Conservation (phyloP, 2,329 filamentous ascomycete genomes). For the Ophiostoma himal-ulmi region DNA sequence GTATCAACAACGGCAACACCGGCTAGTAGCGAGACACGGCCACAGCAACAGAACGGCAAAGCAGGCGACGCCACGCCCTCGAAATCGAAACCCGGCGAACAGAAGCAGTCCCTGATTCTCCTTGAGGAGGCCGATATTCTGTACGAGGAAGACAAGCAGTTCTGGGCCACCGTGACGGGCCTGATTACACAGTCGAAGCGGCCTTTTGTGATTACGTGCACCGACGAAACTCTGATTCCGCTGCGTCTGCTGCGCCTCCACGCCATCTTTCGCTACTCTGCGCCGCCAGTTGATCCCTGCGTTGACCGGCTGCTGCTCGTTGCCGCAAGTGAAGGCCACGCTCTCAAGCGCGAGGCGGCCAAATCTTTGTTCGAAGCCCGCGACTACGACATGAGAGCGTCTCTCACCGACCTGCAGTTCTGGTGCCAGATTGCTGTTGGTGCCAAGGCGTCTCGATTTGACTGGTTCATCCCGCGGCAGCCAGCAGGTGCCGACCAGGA, state of each 20-base stretch:
- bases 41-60: slow-evolving; percentile 25
- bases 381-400: slow-evolving; percentile 67
- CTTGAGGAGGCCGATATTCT: slow-evolving; percentile 90
- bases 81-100: slow-evolving; percentile 39
- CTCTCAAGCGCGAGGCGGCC: slow-evolving; percentile 62
- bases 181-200: slow-evolving; percentile 81
- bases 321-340: slow-evolving; percentile 83
- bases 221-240: slow-evolving; percentile 78
- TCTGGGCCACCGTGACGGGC: slow-evolving; percentile 76
- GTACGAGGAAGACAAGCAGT: slow-evolving; percentile 92
- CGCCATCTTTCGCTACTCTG: slow-evolving; percentile 71
- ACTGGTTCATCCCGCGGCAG: slow-evolving; percentile 82
- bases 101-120: slow-evolving; percentile 91
- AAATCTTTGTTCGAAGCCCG: slow-evolving; percentile 64
- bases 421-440: slow-evolving; percentile 97
- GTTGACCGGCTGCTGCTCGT: slow-evolving; percentile 76
- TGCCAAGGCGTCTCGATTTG: slow-evolving; percentile 77
- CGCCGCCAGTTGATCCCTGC: slow-evolving; percentile 59
- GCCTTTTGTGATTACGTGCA: slow-evolving; percentile 93
- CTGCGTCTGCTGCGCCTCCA: slow-evolving; percentile 69
- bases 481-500: slow-evolving; percentile 66
- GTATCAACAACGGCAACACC: background rate
- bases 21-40: slow-evolving; percentile 25
- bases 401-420: slow-evolving; percentile 79
- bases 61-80: slow-evolving; percentile 23